Evolutionary conservation across 2,329 filamentous ascomycete species (phyloP), one percentile per base, ranked within the genome.

Genomic region (Colletotrichum noveboracense): DNA sequence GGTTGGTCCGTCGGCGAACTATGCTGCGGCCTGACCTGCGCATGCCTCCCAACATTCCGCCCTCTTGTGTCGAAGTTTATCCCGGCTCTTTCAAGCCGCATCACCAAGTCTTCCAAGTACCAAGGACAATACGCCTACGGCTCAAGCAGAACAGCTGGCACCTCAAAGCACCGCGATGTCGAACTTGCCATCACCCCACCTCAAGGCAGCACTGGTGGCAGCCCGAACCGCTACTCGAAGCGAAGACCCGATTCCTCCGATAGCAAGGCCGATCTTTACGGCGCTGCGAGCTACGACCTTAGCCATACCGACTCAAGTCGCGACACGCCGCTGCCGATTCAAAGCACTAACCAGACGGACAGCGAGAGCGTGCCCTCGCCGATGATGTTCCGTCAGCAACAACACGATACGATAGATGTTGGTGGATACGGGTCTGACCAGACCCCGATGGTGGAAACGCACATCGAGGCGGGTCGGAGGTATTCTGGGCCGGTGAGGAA

Each of bases 1-100:
- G 55, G 69, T 18, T 80, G 79, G 77, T 81, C 80, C 16, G 32
- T 81, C 21, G 78, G 75, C 32, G 80, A 81, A 62, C 70, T 81
- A 10, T 74, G 70, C 62, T 77, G 74, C 52, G 79, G 78, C 32
- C 58, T 81, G 3, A 72, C 70, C 10, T 81, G 79, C 68, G 76
- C 79, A 18, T 80, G 78, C 38, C 77, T 81, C 26, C 77, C 79
- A 32, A 80, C 80, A 3, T 75, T 80, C 43, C 78, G 79, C 14
- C 80, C 79, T 18, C 70, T 81, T 30, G 60, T 80, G 1, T 67
- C 71, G 4, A 62, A 66, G 16, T 69, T 74, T 2, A 52, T 76
- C 21, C 74, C 74, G 4, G 66, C 60, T 14, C 36, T 74, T 7
- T 55, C 74, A 13, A 66, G 52, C 6, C 48, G 66, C 24, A 5